A percentile compares a stretch with the other conserved stretches of the same genome.
Conservation (phyloP, 805 yeast species). For the Ogataea pilisensis region DNA sequence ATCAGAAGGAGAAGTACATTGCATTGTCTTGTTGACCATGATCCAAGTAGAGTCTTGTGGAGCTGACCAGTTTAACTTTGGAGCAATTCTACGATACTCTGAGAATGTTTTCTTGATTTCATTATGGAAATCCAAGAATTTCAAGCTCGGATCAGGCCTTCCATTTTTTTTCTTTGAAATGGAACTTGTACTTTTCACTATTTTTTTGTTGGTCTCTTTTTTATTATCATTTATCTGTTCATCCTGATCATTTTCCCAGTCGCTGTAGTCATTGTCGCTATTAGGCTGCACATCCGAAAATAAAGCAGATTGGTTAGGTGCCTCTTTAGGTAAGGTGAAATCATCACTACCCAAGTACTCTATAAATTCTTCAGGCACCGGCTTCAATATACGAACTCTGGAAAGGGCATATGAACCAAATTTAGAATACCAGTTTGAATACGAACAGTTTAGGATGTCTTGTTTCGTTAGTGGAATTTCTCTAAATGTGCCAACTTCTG, state of each 20-base stretch:
- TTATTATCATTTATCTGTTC: conserved; percentile 8
- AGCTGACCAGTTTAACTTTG: conserved; percentile 95
- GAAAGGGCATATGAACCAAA: conserved; percentile 46
- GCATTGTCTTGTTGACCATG: conserved; percentile 66
- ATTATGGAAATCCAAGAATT: conserved; percentile 59
- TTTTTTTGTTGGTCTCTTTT: background rate
- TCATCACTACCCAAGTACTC: conserved; percentile 66
- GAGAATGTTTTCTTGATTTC: conserved; percentile 43
- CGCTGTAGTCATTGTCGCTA: conserved; percentile 68
- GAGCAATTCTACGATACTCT: conserved; percentile 61
- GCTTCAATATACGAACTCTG: conserved; percentile 47
- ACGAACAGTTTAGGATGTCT: conserved; percentile 49
- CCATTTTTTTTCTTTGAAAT: conserved; percentile 18
- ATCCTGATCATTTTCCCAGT: conserved; percentile 56
- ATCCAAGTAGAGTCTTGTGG: conserved; percentile 97
- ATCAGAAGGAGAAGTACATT: conserved; percentile 69
- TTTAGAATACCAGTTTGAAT: conserved; percentile 55
- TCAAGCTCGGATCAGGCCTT: conserved; percentile 39
- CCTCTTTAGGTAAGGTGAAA: conserved; percentile 54
- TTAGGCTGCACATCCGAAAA: conserved; percentile 32
- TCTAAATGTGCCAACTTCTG: conserved; percentile 17
- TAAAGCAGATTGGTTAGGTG: conserved; percentile 27
- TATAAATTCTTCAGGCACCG: conserved; percentile 54
- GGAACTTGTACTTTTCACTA: conserved; percentile 18
- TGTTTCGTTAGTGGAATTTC: conserved; percentile 28